Evolutionary conservation across 2,329 filamentous ascomycete species (phyloP), one percentile per base, ranked within the genome.

Genomic region (Drechslera avenae): DNA sequence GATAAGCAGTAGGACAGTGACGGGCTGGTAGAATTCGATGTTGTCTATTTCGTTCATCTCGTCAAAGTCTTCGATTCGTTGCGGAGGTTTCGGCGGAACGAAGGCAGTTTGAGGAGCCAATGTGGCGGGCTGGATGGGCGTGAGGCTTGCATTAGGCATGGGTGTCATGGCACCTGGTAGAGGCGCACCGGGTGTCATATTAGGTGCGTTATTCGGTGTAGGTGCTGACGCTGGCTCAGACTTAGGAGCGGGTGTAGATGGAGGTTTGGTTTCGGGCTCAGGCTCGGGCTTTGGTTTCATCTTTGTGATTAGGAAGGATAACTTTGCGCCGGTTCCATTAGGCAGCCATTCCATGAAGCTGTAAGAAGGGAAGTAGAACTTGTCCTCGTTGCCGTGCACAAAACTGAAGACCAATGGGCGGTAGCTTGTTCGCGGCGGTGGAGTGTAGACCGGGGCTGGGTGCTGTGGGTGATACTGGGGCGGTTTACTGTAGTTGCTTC

Each of bases 311-410:
- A 94, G 77, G 66, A 93, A 94, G 1, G 88, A 92, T 3, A 86
- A 86, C 35, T 91, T 81, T 2, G 89, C 81, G 50, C 86, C 81
- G 42, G 84, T 82, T 2, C 83, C 82, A 3, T 72, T 71, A n/a
- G 79, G 78, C 1, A 86, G 76, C 64, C 84, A 86, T 67, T 94
- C 89, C 41, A 93, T 71, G 28, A 93, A 87, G 71, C 86, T 89
- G 67, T 89, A 87, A 59, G 86, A 89, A 2, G 90, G 90, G 57
- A 94, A 92, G 39, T 90, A 75, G 67, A 89, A 92, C 19, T 89
- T 83, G 69, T 93, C 89, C 37, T 88, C 88, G 34, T 71, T 72
- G n/a, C 71, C 71, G 43, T 74, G 69, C 3, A 64, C 63, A 45
- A 76, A 76, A 19, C 73, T 69, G 45, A 76, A 73, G 13, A 72